Conservation (phyloP, 1,139 yeast species). For the Debaryomyces singareniensis region DNA sequence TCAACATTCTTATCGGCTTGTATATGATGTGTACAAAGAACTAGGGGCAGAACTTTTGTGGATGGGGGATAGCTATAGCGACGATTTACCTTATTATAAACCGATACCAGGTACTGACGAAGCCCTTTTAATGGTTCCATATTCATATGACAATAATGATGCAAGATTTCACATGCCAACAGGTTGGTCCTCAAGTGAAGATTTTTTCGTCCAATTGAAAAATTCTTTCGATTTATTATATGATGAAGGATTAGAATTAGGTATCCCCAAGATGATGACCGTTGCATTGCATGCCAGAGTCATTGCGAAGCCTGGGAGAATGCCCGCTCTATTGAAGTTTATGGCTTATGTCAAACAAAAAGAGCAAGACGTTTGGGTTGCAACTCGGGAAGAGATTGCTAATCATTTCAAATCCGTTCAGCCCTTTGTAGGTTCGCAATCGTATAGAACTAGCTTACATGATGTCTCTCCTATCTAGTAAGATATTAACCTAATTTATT, state of each 20-base stretch:
- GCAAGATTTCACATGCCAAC: conserved; percentile 3
- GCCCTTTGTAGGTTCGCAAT: too few relatives aligned
- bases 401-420: conserved; percentile 1
- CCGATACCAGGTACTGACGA: conserved; percentile 2
- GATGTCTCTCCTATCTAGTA: too few relatives aligned
- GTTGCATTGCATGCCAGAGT: conserved; percentile 3
- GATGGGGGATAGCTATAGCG: conserved; percentile 3
- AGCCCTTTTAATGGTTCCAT: conserved; percentile 2
- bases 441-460: too few relatives aligned
- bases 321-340: conserved; percentile 3
- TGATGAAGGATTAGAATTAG: conserved; percentile 1
- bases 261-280: conserved; percentile 3
- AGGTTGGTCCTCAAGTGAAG: conserved; percentile 2
- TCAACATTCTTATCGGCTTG: conserved; percentile 2
- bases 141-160: conserved; percentile 2
- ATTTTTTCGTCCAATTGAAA: conserved; percentile 2
- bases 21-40: conserved; percentile 2
- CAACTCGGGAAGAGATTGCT: conserved; percentile 2
- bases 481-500: too few relatives aligned
- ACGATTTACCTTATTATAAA: conserved; percentile 3
- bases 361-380: conserved; percentile 3
- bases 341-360: conserved; percentile 2
- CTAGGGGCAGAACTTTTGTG: conserved; percentile 3
- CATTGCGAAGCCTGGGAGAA: conserved; percentile 3
- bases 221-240: conserved; percentile 2